Conservation (phyloP, 306 rosid species). For the Hippophae rhamnoides region DNA sequence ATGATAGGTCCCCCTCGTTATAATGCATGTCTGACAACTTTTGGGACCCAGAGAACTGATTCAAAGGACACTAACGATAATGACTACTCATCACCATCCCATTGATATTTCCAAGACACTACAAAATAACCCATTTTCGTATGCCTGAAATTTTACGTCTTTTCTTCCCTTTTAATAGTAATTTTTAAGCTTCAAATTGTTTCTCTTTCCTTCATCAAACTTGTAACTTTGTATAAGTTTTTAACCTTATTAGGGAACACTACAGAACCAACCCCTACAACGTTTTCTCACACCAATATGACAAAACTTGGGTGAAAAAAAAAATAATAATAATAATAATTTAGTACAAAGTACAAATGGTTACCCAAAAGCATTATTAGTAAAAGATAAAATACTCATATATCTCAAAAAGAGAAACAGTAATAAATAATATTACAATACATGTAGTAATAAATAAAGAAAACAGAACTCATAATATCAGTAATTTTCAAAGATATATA, state of each 20-base stretch:
- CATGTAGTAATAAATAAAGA: background rate
- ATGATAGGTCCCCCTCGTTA: constrained; percentile 80
- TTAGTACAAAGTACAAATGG: background rate
- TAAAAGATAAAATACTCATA: background rate
- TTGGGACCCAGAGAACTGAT: constrained; percentile 70
- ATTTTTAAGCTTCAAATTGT: constrained; percentile 6
- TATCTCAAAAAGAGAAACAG: background rate
- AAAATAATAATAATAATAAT: background rate
- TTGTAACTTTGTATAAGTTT: constrained; percentile 1
- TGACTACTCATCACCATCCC: constrained; percentile 75
- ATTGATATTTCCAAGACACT: constrained; percentile 49
- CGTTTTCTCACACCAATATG: background rate
- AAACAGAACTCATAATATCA: no score
- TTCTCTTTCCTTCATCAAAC: constrained; percentile 4
- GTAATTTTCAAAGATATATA: no score
- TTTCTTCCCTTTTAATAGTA: constrained; percentile 1
- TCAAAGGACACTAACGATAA: constrained; percentile 79
- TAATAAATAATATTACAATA: background rate
- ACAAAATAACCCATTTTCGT: constrained; percentile 21
- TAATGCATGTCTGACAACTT: constrained; percentile 87
- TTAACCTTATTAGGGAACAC: constrained; percentile 21
- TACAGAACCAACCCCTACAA: background rate
- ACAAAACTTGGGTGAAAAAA: background rate
- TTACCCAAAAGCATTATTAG: background rate
- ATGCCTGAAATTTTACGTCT: constrained; percentile 4